phyloP scores from a whole-genome alignment of 192 early-diverging fungal genomes.

The Mortierella claussenii region DNA sequence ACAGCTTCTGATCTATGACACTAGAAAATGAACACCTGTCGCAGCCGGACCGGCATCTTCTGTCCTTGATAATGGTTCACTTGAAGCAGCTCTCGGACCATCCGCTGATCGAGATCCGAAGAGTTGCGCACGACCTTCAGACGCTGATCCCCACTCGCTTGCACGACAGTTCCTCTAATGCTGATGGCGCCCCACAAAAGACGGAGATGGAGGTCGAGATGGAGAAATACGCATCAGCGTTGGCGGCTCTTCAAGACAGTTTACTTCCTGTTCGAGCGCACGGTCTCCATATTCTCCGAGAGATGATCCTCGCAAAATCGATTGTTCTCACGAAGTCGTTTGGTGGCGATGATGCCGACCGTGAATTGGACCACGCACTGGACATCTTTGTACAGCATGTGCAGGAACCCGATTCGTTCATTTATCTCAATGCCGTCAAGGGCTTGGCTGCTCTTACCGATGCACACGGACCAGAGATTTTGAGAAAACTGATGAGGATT shows the following conservation, averaged over 20 bases:
- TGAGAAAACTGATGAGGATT: slow-evolving; percentile 72
- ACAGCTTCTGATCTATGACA: not conserved
- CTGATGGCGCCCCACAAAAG: slow-evolving; percentile 12
- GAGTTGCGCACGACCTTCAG: slow-evolving; percentile 58
- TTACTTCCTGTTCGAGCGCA: slow-evolving; percentile 90
- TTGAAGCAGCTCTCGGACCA: slow-evolving; percentile 53
- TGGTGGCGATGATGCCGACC: slow-evolving; percentile 47
- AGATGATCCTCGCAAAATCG: slow-evolving; percentile 81
- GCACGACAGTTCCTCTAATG: slow-evolving; percentile 2
- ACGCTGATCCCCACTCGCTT: slow-evolving; percentile 57
- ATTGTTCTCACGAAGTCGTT: slow-evolving; percentile 56
- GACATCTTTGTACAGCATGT: slow-evolving; percentile 84
- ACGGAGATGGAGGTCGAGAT: slow-evolving; percentile 53
- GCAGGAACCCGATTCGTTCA: slow-evolving; percentile 86
- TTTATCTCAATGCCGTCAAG: slow-evolving; percentile 94
- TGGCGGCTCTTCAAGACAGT: slow-evolving; percentile 81
- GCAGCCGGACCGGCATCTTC: slow-evolving; percentile 53
- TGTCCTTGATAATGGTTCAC: slow-evolving; percentile 46
- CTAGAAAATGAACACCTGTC: slow-evolving; percentile 58
- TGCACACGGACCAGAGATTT: slow-evolving; percentile 74
- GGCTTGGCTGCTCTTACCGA: slow-evolving; percentile 88
- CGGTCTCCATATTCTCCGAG: slow-evolving; percentile 83
- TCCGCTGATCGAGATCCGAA: slow-evolving; percentile 53
- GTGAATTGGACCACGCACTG: slow-evolving; percentile 71
- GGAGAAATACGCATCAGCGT: slow-evolving; percentile 74